A percentile compares a stretch with the other conserved stretches of the same genome.
These are phyloP conservation scores for Plectranthus barbatus DNA, from an alignment of 257 asterid genomes.

Conservation along the genomic window DNA sequence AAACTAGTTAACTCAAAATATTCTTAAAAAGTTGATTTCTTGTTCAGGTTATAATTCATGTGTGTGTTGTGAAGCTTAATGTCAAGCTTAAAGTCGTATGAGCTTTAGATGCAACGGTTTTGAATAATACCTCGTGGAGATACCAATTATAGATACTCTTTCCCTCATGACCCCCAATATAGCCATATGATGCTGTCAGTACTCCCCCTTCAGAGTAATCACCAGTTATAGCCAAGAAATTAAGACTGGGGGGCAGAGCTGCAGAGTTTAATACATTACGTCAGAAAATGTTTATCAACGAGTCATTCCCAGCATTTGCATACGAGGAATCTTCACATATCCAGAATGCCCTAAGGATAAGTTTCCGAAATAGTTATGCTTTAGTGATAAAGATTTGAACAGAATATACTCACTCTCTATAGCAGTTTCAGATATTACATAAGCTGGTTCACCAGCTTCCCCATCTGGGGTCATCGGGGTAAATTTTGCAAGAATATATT, in stretches of 20 bases:
- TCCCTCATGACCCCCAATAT: conserved; percentile 97
- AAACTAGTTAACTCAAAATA: neutral
- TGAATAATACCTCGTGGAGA: conserved; percentile 60
- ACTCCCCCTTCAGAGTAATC: conserved; percentile 79
- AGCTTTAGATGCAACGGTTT: neutral
- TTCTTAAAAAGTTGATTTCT: neutral
- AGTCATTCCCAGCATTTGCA: neutral
- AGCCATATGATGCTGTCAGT: conserved; percentile 91
- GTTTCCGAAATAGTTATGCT: too few relatives aligned
- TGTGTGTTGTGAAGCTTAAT: neutral
- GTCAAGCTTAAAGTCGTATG: neutral
- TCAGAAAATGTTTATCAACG: conserved; percentile 18
- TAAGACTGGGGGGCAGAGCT: conserved; percentile 95
- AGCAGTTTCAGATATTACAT: conserved; percentile 59
- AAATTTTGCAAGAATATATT: conserved; percentile 70
- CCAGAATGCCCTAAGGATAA: too few relatives aligned
- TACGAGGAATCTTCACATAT: too few relatives aligned
- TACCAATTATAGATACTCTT: conserved; percentile 82
- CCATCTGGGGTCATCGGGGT: conserved; percentile 98
- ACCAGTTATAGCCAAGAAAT: conserved; percentile 86
- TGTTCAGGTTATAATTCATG: neutral
- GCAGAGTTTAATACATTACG: conserved; percentile 23
- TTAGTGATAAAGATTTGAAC: neutral
- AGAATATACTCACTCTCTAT: conserved; percentile 57
- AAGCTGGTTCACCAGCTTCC: conserved; percentile 93